Evolutionary conservation across 345 rosid species (phyloP), one percentile per base, ranked within the genome.

Genomic region (Iberis pinnata): DNA sequence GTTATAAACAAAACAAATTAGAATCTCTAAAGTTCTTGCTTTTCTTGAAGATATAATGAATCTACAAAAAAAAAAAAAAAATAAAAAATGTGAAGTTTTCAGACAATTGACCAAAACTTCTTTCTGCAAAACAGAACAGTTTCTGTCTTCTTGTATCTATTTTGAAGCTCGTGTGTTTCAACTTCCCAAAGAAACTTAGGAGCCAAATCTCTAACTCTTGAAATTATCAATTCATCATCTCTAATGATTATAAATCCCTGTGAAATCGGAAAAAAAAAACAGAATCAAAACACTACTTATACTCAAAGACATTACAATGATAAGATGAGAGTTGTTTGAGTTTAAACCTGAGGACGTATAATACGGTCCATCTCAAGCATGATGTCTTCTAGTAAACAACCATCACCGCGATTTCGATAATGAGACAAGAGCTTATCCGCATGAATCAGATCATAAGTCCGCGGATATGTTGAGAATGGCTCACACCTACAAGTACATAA

Each of bases 301-400:
- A n/a, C n/a, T n/a, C n/a, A n/a, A n/a, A n/a, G n/a, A n/a, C n/a
- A n/a, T n/a, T n/a, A 24, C 18, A 32, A 10, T 36, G n/a, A 48
- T 1, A 25, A 15, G 53, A 37, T 15, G 38, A 18, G 63, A 29
- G 9, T 5, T 29, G 56, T 33, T 27, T 40, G 41, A 56, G 39
- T 38, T 40, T 10, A 61, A 3, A 88, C 97, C 94, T 80, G 83
- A 60, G 97, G 95, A 35, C 95, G 82, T 68, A 80, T 52, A n/a
- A 92, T 68, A 32, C 89, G 94, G 67, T 92, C 99, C 83, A 92
- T 85, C 85, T 92, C 99, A 72, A 92, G 80, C 79, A 92, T 65
- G 22, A 88, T 75, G 63, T 83, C 97, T 71, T 88, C 97, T 59
- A 85, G 43, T 43, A 56, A 59, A 75, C 97, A 92, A 65, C 76